Conservation (phyloP, 1,139 yeast genomes). For the Protomyces gravidus region DNA sequence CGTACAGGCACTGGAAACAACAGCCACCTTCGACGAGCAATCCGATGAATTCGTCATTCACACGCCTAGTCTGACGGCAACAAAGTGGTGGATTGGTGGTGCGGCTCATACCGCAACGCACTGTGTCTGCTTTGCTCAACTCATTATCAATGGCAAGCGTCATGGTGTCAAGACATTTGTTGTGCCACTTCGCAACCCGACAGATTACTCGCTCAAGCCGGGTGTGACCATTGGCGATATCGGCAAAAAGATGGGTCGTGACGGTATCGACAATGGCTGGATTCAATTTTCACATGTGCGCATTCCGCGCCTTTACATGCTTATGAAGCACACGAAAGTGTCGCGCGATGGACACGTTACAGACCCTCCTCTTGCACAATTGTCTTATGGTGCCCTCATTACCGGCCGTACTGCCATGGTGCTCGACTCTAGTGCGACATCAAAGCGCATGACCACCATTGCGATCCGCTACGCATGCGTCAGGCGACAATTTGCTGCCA, state of each 20-base stretch:
- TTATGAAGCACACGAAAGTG: slow-evolving; percentile 74
- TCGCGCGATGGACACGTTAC: slow-evolving; percentile 63
- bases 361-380: slow-evolving; percentile 72
- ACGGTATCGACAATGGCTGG: slow-evolving; percentile 88
- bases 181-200: slow-evolving; percentile 75
- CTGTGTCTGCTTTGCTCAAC: slow-evolving; percentile 72
- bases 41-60: slow-evolving; percentile 67
- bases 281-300: slow-evolving; percentile 72
- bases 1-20: slow-evolving; percentile 89
- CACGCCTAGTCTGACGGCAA: slow-evolving; percentile 86
- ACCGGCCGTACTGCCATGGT: slow-evolving; percentile 92
- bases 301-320: slow-evolving; percentile 78
- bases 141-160: slow-evolving; percentile 84
- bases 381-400: slow-evolving; percentile 78
- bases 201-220: slow-evolving; percentile 61
- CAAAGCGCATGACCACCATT: slow-evolving; percentile 74
- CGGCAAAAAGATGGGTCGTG: slow-evolving; percentile 57
- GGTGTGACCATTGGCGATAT: slow-evolving; percentile 86
- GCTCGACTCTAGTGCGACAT: slow-evolving; percentile 71
- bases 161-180: slow-evolving; percentile 90
- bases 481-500: slow-evolving; percentile 64
- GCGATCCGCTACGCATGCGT: slow-evolving; percentile 86
- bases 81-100: slow-evolving; percentile 99
- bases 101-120: slow-evolving; percentile 94
- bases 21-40: slow-evolving; percentile 68